A percentile compares a stretch with the other conserved stretches of the same genome.
Conservation (phyloP, 768 basidiomycete species). For the Mycena sanguinolenta region DNA sequence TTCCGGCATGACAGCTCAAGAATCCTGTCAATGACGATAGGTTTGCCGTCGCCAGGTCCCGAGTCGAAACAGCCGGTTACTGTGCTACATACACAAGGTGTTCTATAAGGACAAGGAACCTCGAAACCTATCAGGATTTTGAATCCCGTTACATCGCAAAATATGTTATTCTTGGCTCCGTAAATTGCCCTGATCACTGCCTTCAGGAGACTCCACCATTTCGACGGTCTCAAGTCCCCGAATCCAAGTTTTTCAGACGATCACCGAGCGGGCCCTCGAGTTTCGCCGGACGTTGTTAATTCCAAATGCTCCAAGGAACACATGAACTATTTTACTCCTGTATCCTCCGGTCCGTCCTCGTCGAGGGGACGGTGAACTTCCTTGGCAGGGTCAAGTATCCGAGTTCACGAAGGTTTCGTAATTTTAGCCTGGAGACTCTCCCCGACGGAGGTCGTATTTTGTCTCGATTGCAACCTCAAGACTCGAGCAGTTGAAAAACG, state of each 20-base stretch:
- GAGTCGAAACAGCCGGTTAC: too few species aligned
- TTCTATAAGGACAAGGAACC: not conserved
- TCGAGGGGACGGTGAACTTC: not conserved
- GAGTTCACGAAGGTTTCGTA: slow-evolving; percentile 4
- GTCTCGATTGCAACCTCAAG: not conserved
- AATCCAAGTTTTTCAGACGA: not conserved
- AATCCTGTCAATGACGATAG: too few species aligned
- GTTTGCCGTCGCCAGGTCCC: too few species aligned
- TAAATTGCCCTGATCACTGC: not conserved
- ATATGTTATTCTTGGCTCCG: not conserved
- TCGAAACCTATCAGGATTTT: not conserved
- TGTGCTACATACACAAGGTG: too few species aligned
- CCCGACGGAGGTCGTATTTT: not conserved
- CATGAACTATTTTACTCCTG: not conserved
- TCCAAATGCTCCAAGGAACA: not conserved
- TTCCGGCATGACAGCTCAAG: too few species aligned
- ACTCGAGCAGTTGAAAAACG: not conserved
- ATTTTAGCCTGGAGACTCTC: not conserved
- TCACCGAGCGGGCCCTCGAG: too few species aligned
- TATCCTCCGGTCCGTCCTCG: not conserved
- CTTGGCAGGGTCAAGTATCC: slow-evolving; percentile 3
- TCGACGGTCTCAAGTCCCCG: not conserved
- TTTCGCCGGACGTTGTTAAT: not conserved
- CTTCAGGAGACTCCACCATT: not conserved
- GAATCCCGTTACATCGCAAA: too few species aligned